Conservation (phyloP, 139 green algal genomes). For the Tetradesmus lagerheimii region DNA sequence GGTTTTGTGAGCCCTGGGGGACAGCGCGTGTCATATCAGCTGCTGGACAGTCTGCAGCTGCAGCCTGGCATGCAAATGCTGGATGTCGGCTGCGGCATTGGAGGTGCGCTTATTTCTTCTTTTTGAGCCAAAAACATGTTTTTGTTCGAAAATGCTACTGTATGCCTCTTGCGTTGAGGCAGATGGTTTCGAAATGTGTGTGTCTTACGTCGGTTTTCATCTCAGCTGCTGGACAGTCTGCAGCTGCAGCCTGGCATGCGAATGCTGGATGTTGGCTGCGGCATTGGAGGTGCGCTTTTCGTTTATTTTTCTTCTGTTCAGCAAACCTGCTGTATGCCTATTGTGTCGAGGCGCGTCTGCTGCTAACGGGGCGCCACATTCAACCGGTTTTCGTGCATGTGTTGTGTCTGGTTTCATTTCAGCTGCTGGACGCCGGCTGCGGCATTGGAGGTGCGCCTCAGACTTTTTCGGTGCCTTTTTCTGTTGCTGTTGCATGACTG, state of each 20-base stretch:
- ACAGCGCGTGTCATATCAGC: conserved; percentile 64
- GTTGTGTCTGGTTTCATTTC: too few species aligned
- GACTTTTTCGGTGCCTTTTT: not conserved
- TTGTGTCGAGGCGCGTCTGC: too few species aligned
- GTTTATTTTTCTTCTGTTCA: not conserved
- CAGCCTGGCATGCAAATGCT: conserved; percentile 76
- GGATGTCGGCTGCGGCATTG: conserved; percentile 86
- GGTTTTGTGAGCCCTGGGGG: conserved; percentile 88
- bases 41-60: conserved; percentile 70
- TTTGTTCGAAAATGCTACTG: too few species aligned
- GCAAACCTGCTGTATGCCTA: too few species aligned
- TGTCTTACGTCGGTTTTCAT: conserved; percentile 52
- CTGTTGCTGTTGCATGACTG: too few species aligned
- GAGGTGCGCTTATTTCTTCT: conserved; percentile 47
- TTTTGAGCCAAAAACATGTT: not conserved
- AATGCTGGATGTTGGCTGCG: conserved; percentile 88
- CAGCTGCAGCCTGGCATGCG: conserved; percentile 72
- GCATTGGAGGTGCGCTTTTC: conserved; percentile 65
- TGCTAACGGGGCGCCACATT: too few species aligned
- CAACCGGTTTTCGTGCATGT: too few species aligned
- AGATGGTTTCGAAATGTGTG: not conserved
- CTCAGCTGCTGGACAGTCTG: conserved; percentile 70
- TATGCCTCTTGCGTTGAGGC: too few species aligned
- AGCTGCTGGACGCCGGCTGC: not conserved
- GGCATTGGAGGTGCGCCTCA: conserved; percentile 3